These are phyloP conservation scores for Backusella westeae DNA, from an alignment of 192 early-diverging fungal genomes.

Conservation along the genomic window DNA sequence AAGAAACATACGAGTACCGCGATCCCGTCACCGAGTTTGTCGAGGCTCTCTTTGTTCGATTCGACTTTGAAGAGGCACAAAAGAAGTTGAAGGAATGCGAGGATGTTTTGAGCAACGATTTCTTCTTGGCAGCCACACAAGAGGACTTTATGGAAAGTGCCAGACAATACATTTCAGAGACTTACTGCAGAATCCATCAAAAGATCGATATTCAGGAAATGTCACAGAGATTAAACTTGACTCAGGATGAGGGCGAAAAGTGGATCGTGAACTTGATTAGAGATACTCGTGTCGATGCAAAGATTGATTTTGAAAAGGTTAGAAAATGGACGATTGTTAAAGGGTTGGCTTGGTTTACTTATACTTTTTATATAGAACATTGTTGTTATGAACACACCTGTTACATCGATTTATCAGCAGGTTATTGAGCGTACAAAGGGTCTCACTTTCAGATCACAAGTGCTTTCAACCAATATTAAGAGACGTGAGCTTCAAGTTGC, in stretches of 20 bases:
- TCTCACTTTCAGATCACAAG: constrained; percentile 87
- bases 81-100: constrained; percentile 86
- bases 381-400: constrained; percentile 88
- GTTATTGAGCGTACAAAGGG: constrained; percentile 94
- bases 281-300: constrained; percentile 94
- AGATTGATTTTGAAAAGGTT: constrained; percentile 91
- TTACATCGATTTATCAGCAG: constrained; percentile 89
- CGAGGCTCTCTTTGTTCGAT: constrained; percentile 87
- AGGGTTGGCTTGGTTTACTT: neutral
- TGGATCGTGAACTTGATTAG: constrained; percentile 98
- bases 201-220: constrained; percentile 88
- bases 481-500: constrained; percentile 66
- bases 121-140: constrained; percentile 85
- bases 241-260: constrained; percentile 90
- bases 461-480: constrained; percentile 85
- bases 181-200: constrained; percentile 96
- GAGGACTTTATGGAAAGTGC: constrained; percentile 96
- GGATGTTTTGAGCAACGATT: constrained; percentile 83
- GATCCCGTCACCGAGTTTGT: constrained; percentile 97
- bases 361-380: constrained; percentile 57
- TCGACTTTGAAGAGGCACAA: constrained; percentile 94
- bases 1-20: constrained; percentile 78
- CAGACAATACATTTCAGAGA: constrained; percentile 92
- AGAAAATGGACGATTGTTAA: neutral
- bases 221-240: constrained; percentile 81